Base-by-base conservation (phyloP, 2,329 filamentous ascomycete species). In the Penicillium hordei region DNA sequence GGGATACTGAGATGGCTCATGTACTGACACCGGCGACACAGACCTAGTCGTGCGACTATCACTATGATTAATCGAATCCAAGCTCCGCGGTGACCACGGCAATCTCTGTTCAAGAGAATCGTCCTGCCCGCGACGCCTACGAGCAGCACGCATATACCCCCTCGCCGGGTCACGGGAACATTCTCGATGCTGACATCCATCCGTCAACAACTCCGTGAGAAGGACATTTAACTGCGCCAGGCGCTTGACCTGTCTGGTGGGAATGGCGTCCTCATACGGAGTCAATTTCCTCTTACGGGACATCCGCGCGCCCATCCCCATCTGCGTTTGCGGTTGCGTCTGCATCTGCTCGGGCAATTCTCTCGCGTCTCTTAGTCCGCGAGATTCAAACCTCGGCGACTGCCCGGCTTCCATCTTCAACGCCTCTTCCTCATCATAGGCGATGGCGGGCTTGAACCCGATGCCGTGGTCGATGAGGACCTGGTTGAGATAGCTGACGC, bases 401-500 rank as follows among this genome's bases (percentile, higher is more conserved):
- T 48, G 52, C 0, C 25, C 34, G 3, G 48, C 34, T n/a, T 57
- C 55, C 13, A 57, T 42, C 1, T 38, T 23, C 21, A 53, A n/a
- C 1, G 49, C 34, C 4, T 53, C 50, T 34, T 51, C 52, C 9
- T 59, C 90, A 31, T 87, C 84, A 63, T 93, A 85, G 62, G 81
- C 74, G 23, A 80, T 72, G 5, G 89, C 84, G 0, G 88, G 82
- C 6, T 88, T 85, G 67, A 88, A 91, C 6, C 83, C 51, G 54
- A 94, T 83, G 40, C 82, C 81, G 65, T 90, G 84, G 34, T 83
- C 78, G 31, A 79, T 77, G 29, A 95, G 82, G 25, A 93, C 76
- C 19, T 81, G 79, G 72, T 94, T 90, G 23, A 95, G 84, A 74
- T 91, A 89, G 58, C 86, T 83, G 45, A 94, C 84, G 60, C 91